phyloP scores from a whole-genome alignment of 148 eudicot species.

The Cornus controversa region DNA sequence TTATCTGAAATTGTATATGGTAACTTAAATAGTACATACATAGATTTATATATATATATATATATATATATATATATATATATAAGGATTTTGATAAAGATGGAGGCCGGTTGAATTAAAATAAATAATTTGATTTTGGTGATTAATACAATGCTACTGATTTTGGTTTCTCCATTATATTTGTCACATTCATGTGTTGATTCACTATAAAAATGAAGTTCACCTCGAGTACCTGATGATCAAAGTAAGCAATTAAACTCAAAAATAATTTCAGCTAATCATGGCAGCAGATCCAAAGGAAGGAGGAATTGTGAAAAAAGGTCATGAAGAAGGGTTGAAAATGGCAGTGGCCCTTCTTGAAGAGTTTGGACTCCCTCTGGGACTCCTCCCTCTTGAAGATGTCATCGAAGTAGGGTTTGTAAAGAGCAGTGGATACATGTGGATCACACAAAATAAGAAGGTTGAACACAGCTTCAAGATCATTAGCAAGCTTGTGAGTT shows the following conservation, averaged over 20 bases:
- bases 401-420: slow-evolving; percentile 45
- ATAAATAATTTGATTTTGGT: background rate
- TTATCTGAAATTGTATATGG: too few relatives aligned
- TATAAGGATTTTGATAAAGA: too few relatives aligned
- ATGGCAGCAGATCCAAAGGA: slow-evolving; percentile 37
- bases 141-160: slow-evolving; percentile 15
- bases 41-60: too few relatives aligned
- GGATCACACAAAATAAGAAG: slow-evolving; percentile 34
- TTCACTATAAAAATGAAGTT: slow-evolving; percentile 1
- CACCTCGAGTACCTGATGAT: too few relatives aligned
- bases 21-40: too few relatives aligned
- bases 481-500: slow-evolving; percentile 44
- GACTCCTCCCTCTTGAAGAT: slow-evolving; percentile 34
- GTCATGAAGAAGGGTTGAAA: slow-evolving; percentile 40
- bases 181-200: slow-evolving; percentile 2
- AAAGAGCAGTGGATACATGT: slow-evolving; percentile 36
- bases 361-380: slow-evolving; percentile 36
- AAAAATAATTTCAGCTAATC: background rate
- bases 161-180: slow-evolving; percentile 17
- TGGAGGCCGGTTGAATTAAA: background rate
- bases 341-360: slow-evolving; percentile 30
- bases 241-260: background rate
- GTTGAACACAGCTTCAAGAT: slow-evolving; percentile 37
- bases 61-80: too few relatives aligned
- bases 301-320: slow-evolving; percentile 34